A percentile compares a stretch with the other conserved stretches of the same genome.
Evolutionary conservation across 2,329 filamentous ascomycete species (phyloP).

Genomic region (Trichoderma sp.): DNA sequence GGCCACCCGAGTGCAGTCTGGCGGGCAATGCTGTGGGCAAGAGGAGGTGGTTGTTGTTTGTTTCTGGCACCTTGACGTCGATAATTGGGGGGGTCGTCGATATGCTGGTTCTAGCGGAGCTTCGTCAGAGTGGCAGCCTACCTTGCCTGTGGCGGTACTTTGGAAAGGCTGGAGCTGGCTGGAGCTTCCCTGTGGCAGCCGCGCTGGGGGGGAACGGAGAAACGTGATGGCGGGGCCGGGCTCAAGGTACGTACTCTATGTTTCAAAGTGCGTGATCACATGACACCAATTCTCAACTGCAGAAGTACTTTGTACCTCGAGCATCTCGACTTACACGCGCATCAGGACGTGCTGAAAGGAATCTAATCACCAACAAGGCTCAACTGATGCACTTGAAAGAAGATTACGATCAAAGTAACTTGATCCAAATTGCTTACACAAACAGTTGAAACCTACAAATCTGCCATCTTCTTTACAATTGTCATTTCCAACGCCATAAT

Average conservation of each 20-base stretch:
- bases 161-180: constrained; percentile 30
- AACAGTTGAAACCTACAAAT: neutral
- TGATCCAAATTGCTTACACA: fast-evolving
- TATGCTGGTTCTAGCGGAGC: constrained; percentile 29
- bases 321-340: neutral
- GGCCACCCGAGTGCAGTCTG: neutral
- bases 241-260: neutral
- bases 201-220: constrained; percentile 27
- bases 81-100: constrained; percentile 23
- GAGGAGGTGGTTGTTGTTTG: neutral
- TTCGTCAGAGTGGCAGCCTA: constrained; percentile 42
- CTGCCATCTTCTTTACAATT: fast-evolving
- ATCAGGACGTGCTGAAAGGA: neutral
- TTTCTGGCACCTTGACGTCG: constrained; percentile 12
- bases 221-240: constrained; percentile 29
- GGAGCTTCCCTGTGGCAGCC: constrained; percentile 18
- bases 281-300: neutral
- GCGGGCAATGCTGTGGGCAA: constrained; percentile 11
- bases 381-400: neutral
- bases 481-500: neutral
- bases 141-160: constrained; percentile 22
- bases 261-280: neutral
- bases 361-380: neutral
- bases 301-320: neutral
- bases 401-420: neutral